These are phyloP conservation scores for Endocladia muricata DNA, from an alignment of 31 red algal species.

Conservation along the genomic window DNA sequence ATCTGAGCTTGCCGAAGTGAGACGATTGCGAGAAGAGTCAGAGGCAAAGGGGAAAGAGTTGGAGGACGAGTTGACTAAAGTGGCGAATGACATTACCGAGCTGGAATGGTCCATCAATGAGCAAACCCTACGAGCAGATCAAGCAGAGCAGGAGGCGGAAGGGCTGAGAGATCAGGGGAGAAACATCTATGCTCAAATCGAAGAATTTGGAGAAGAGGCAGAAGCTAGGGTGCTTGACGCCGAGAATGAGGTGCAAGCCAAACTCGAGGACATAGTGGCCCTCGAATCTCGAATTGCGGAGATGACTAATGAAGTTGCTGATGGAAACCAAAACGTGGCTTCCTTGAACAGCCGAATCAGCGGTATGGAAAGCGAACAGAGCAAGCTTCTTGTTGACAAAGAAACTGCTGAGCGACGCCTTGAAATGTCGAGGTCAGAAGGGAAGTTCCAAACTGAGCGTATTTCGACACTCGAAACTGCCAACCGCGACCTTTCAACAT, in stretches of 20 bases:
- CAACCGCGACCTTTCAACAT: conserved; percentile 22
- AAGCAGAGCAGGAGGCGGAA: conserved; percentile 60
- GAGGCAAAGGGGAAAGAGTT: conserved; percentile 32
- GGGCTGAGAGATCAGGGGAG: conserved; percentile 50
- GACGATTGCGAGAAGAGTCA: conserved; percentile 24
- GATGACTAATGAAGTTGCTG: conserved; percentile 26
- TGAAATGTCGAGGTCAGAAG: conserved; percentile 48
- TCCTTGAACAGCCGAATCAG: conserved; percentile 16
- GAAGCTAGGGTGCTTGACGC: conserved; percentile 50
- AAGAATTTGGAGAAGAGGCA: conserved; percentile 71
- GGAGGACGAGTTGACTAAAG: conserved; percentile 53
- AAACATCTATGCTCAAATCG: conserved; percentile 64
- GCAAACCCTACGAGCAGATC: conserved; percentile 60
- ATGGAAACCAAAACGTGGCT: conserved; percentile 23
- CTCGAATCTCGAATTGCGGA: conserved; percentile 54
- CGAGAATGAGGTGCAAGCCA: conserved; percentile 52
- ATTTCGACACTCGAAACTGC: conserved; percentile 28
- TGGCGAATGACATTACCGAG: conserved; percentile 42
- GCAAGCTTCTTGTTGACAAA: conserved; percentile 41
- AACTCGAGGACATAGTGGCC: conserved; percentile 47
- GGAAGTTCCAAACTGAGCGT: conserved; percentile 41
- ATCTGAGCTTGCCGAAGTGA: conserved; percentile 35
- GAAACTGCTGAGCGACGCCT: conserved; percentile 58
- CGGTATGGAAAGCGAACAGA: conserved; percentile 42
- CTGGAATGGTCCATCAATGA: conserved; percentile 66